These are phyloP conservation scores for Globisporangium nagaii DNA, from an alignment of 352 stramenopile species.

Conservation along the genomic window DNA sequence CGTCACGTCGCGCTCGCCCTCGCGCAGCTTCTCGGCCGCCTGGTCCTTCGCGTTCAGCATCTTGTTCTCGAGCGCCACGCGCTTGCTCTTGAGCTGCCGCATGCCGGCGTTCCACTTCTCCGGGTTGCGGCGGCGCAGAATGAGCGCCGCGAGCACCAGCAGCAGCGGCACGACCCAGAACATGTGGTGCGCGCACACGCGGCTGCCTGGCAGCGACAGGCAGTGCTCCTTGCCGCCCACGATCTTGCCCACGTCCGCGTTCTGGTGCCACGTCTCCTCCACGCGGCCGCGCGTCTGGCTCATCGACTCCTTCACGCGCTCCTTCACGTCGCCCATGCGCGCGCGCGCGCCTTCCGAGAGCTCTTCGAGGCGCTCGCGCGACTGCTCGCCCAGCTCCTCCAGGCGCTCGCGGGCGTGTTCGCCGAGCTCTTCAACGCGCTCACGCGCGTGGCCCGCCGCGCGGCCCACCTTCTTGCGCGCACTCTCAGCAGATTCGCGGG, in stretches of 20 bases:
- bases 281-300: conserved; percentile 25
- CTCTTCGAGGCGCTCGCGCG: conserved; percentile 18
- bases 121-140: conserved; percentile 56
- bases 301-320: conserved; percentile 48
- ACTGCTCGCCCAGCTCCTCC: conserved; percentile 23
- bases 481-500: conserved; percentile 26
- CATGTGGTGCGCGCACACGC: conserved; percentile 42
- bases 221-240: conserved; percentile 46
- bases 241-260: conserved; percentile 39
- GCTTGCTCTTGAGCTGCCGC: conserved; percentile 41
- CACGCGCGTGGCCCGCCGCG: background rate
- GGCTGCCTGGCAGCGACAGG: conserved; percentile 32
- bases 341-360: conserved; percentile 15
- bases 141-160: conserved; percentile 21
- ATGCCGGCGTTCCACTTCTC: conserved; percentile 59
- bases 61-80: conserved; percentile 37
- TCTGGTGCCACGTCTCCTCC: conserved; percentile 53
- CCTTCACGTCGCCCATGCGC: conserved; percentile 24
- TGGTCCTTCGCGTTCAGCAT: conserved; percentile 39
- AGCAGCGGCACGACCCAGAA: conserved; percentile 42
- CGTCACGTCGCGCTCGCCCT: conserved; percentile 25
- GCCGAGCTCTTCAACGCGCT: conserved; percentile 21
- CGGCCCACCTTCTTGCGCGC: conserved; percentile 21
- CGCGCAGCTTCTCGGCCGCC: conserved; percentile 22
- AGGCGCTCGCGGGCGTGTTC: conserved; percentile 28